Conservation (phyloP, 169 alveolate species). For the Amoebophrya sp. region DNA sequence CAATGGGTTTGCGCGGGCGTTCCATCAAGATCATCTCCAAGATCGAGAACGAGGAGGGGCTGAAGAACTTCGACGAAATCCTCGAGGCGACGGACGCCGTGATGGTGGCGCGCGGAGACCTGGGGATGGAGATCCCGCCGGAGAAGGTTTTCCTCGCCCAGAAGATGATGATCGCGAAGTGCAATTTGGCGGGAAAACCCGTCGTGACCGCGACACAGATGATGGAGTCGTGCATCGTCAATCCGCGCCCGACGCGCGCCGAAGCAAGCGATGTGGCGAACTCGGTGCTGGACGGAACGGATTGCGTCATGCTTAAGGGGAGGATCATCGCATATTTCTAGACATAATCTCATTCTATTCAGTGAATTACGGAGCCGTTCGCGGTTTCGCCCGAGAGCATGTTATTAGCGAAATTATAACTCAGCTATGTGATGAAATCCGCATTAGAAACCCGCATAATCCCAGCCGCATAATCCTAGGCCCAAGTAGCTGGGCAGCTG, state of each 20-base stretch:
- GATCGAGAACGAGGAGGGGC: conserved; percentile 93
- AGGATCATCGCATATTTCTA: no score
- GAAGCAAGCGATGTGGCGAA: conserved; percentile 98
- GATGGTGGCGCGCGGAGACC: conserved; percentile 97
- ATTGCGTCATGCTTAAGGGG: conserved; percentile 93
- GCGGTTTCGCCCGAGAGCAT: conserved; percentile 80
- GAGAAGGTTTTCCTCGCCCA: conserved; percentile 92
- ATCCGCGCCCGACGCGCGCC: conserved; percentile 97
- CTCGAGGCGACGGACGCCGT: conserved; percentile 91
- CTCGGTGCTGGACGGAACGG: conserved; percentile 97
- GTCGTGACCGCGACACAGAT: conserved; percentile 97
- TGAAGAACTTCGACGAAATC: conserved; percentile 83
- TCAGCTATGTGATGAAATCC: no score
- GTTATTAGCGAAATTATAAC: no score
- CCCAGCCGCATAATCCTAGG: no score
- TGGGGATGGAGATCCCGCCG: conserved; percentile 97
- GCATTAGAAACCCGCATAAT: no score
- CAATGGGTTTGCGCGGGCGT: conserved; percentile 72
- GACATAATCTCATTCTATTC: no score
- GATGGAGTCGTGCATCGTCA: conserved; percentile 91
- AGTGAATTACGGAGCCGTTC: no score
- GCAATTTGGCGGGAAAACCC: conserved; percentile 88
- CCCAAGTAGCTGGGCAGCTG: no score
- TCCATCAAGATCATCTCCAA: conserved; percentile 89
- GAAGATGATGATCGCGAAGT: conserved; percentile 87